Conservation (phyloP, 352 stramenopile genomes). For the Thalassiosira hispida region DNA sequence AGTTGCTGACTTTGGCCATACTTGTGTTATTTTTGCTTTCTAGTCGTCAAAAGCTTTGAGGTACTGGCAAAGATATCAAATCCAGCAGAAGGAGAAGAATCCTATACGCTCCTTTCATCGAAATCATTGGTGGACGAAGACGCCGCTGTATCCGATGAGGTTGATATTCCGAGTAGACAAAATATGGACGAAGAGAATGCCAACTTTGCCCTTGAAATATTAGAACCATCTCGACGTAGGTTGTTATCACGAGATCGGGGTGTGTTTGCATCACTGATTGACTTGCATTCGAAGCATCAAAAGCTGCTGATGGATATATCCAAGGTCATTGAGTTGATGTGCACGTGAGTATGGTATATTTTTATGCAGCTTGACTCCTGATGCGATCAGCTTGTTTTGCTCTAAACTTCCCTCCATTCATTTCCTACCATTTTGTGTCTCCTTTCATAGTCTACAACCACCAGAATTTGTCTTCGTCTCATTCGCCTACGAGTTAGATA, state of each 20-base stretch:
- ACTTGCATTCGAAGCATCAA: conserved; percentile 74
- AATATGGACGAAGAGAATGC: conserved; percentile 71
- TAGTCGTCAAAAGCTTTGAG: conserved; percentile 79
- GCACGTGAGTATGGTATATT: conserved; percentile 29
- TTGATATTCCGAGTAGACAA: conserved; percentile 25
- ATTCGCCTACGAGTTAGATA: conserved; percentile 81
- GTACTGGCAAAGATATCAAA: conserved; percentile 82
- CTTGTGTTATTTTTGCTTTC: neutral
- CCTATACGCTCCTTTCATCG: conserved; percentile 28
- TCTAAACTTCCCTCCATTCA: neutral
- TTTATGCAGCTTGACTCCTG: neutral
- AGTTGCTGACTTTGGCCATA: neutral
- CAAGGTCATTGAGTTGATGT: conserved; percentile 81
- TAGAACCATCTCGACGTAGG: conserved; percentile 50
- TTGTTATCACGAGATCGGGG: conserved; percentile 73
- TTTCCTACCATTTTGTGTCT: neutral
- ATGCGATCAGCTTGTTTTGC: too few species aligned
- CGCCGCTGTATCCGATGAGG: neutral
- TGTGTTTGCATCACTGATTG: conserved; percentile 81
- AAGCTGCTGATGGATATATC: conserved; percentile 76
- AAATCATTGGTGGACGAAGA: conserved; percentile 17
- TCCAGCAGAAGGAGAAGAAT: conserved; percentile 63
- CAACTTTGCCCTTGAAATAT: conserved; percentile 74
- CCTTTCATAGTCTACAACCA: conserved; percentile 65
- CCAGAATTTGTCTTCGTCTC: conserved; percentile 84